Percentiles rank a stretch among this genome's conserved stretches.
Conservation (phyloP, 208 protist genomes). For the Entamoeba histolytica region DNA sequence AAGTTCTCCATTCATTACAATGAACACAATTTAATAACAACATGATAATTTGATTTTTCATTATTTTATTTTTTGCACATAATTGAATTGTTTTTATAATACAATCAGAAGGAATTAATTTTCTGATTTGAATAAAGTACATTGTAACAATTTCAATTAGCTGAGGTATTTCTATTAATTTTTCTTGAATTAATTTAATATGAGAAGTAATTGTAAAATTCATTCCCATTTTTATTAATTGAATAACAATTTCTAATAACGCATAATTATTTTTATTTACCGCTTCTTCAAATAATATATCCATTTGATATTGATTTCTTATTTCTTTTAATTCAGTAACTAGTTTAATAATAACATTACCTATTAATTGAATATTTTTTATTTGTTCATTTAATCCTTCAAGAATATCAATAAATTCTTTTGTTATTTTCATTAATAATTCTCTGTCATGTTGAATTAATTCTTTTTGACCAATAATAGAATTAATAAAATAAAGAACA, state of each 20-base stretch:
- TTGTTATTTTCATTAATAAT: background rate
- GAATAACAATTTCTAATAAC: background rate
- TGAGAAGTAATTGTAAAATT: background rate
- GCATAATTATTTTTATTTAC: background rate
- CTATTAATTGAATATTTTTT: background rate
- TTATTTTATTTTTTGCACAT: background rate
- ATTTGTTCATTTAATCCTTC: background rate
- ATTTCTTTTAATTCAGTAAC: background rate
- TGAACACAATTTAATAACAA: no score
- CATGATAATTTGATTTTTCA: no score
- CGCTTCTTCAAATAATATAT: background rate
- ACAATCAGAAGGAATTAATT: background rate
- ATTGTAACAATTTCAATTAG: background rate
- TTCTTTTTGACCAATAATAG: background rate
- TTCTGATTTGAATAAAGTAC: background rate
- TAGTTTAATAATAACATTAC: background rate
- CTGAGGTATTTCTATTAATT: background rate
- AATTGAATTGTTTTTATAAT: background rate
- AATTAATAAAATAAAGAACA: background rate
- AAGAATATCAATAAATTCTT: background rate
- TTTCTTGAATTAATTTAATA: background rate
- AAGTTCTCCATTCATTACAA: no score
- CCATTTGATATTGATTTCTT: background rate
- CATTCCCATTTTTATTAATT: background rate
- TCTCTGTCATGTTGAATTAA: background rate